phyloP scores from a whole-genome alignment of 768 basidiomycete species.

The Hypholoma sublateritium region DNA sequence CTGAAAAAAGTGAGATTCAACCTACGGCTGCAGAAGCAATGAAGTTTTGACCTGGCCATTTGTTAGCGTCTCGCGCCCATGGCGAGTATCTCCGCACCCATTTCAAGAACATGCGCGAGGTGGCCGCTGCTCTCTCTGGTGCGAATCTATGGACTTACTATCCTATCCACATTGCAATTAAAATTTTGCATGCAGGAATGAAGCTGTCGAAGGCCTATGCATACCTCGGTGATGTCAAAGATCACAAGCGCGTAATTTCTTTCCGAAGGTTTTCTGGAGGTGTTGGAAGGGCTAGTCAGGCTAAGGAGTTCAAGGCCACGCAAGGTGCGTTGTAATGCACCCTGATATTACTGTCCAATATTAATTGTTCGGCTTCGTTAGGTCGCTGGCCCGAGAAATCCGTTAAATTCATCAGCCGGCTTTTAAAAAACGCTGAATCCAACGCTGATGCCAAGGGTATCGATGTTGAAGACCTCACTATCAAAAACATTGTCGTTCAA shows the following conservation, averaged over 20 bases:
- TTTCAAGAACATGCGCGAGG: constrained; percentile 99
- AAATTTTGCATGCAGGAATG: constrained; percentile 58
- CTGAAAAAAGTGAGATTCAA: constrained; percentile 83
- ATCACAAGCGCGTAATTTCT: constrained; percentile 96
- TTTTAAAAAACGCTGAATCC: constrained; percentile 98
- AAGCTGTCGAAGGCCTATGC: constrained; percentile 93
- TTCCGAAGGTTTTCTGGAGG: constrained; percentile 96
- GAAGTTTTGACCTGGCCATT: constrained; percentile 8
- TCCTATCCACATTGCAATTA: background rate
- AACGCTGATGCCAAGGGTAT: constrained; percentile 98
- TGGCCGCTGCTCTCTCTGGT: constrained; percentile 93
- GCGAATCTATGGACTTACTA: constrained; percentile 21
- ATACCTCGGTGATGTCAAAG: constrained; percentile 91
- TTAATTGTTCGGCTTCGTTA: constrained; percentile 28
- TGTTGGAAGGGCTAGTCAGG: constrained; percentile 92
- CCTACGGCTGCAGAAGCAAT: background rate
- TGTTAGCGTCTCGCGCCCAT: constrained; percentile 82
- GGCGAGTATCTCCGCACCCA: constrained; percentile 98
- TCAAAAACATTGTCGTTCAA: constrained; percentile 97
- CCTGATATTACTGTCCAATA: background rate
- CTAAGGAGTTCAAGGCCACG: constrained; percentile 94
- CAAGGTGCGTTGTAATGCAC: constrained; percentile 65
- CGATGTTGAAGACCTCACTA: constrained; percentile 86
- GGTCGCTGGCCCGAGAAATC: constrained; percentile 99
- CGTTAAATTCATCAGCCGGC: constrained; percentile 88